A percentile compares a stretch with the other conserved stretches of the same genome.
Conservation (phyloP, 805 yeast genomes). For the Starmerella riodocensis region DNA sequence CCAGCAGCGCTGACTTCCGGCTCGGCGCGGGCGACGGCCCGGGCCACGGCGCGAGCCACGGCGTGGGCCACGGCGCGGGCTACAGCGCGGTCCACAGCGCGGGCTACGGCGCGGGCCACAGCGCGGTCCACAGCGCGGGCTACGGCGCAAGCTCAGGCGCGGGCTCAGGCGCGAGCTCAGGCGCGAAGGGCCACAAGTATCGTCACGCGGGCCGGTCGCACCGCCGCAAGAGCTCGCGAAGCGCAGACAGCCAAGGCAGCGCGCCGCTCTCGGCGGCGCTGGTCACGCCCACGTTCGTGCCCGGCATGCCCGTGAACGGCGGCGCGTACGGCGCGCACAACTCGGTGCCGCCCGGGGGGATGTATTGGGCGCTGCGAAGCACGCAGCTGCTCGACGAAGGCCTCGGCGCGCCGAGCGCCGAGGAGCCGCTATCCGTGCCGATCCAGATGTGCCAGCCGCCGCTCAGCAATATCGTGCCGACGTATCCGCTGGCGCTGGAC, state of each 20-base stretch:
- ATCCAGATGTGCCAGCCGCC: slow-evolving; percentile 39
- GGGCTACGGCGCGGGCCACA: no score
- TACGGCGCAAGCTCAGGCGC: no score
- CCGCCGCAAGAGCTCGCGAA: no score
- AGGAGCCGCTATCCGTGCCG: slow-evolving; percentile 12
- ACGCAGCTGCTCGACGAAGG: neutral
- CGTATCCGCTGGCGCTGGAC: slow-evolving; percentile 33
- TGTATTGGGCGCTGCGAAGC: slow-evolving; percentile 20
- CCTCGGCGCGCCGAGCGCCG: slow-evolving; percentile 1
- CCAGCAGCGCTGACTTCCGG: no score
- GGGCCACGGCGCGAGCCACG: no score
- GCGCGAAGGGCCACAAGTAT: no score
- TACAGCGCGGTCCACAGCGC: no score
- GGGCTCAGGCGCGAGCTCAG: no score
- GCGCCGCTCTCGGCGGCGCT: slow-evolving; percentile 2
- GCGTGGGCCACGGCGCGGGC: no score
- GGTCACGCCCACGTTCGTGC: slow-evolving; percentile 3
- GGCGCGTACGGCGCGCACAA: neutral
- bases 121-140: no score
- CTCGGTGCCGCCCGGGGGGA: slow-evolving; percentile 19
- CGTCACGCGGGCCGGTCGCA: no score
- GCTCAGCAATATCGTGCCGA: slow-evolving; percentile 29
- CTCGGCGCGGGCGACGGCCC: no score
- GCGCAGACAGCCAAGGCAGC: neutral
- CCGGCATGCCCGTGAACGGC: slow-evolving; percentile 1